These are phyloP conservation scores for Postia placenta DNA, from an alignment of 768 basidiomycete species.

Conservation along the genomic window DNA sequence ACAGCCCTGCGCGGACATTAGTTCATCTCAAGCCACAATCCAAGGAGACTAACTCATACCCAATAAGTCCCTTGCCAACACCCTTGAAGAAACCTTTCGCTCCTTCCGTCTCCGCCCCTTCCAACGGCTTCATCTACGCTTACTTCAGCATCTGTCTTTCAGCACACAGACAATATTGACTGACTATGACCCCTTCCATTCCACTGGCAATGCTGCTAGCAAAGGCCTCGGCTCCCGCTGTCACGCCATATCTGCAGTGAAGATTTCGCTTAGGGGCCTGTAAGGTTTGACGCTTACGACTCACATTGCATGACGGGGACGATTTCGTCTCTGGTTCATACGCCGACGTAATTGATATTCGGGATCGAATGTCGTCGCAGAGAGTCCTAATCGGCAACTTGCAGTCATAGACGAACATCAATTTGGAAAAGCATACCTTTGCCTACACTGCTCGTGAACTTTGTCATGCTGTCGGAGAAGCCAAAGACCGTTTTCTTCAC, in stretches of 20 bases:
- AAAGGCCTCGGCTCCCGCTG: constrained; percentile 90
- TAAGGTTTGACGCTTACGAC: constrained; percentile 15
- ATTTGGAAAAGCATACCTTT: constrained; percentile 57
- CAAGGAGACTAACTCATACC: constrained; percentile 40
- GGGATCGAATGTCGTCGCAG: constrained; percentile 93
- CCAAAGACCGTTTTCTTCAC: constrained; percentile 99
- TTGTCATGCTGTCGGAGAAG: constrained; percentile 92
- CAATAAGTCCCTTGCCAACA: constrained; percentile 92
- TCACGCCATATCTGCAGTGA: constrained; percentile 76
- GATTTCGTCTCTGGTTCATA: constrained; percentile 87
- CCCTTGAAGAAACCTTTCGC: constrained; percentile 98
- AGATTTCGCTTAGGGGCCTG: neutral
- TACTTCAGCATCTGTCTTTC: neutral
- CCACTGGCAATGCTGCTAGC: constrained; percentile 94
- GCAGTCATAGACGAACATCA: neutral
- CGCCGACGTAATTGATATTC: constrained; percentile 90
- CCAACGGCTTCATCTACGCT: constrained; percentile 86
- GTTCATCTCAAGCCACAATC: neutral
- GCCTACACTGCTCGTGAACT: constrained; percentile 94
- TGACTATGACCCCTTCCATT: constrained; percentile 89
- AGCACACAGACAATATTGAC: too few relatives aligned
- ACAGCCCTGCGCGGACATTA: constrained; percentile 53
- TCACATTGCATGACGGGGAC: constrained; percentile 92
- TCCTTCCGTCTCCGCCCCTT: constrained; percentile 92
- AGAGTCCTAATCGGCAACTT: constrained; percentile 55